phyloP scores from a whole-genome alignment of 805 yeast species.

The Metschnikowia henanensis region DNA sequence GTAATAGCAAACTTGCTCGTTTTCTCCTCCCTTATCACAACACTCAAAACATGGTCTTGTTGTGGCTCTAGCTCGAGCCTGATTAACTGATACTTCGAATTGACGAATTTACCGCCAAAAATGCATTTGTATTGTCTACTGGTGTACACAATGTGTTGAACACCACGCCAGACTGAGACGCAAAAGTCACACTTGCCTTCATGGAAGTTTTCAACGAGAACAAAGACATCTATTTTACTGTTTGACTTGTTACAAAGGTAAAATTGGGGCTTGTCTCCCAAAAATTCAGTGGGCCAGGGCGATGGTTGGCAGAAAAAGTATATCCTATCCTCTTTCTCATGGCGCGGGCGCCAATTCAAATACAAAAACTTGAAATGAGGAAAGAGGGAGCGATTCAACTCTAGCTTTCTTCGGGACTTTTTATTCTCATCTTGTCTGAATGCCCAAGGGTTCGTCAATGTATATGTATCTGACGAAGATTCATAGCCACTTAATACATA shows the following conservation, averaged over 20 bases:
- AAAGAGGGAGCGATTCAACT: slow-evolving; percentile 20
- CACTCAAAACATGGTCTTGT: slow-evolving; percentile 28
- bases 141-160: slow-evolving; percentile 5
- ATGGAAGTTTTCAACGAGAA: slow-evolving; percentile 12
- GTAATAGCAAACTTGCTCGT: slow-evolving; percentile 26
- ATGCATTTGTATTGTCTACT: slow-evolving; percentile 22
- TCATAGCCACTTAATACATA: slow-evolving; percentile 48
- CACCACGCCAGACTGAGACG: slow-evolving; percentile 14
- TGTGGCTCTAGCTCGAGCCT: slow-evolving; percentile 29
- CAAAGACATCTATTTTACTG: slow-evolving; percentile 29
- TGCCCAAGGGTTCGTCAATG: slow-evolving; percentile 40
- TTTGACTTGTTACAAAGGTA: slow-evolving; percentile 32
- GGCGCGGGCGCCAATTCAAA: slow-evolving; percentile 61
- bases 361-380: slow-evolving; percentile 51
- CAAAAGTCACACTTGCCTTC: slow-evolving; percentile 8
- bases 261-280: slow-evolving; percentile 46
- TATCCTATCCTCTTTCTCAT: slow-evolving; percentile 19
- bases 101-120: slow-evolving; percentile 30
- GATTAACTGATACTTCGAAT: slow-evolving; percentile 35
- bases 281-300: slow-evolving; percentile 10
- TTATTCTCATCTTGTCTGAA: slow-evolving; percentile 12
- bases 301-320: slow-evolving; percentile 23
- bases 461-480: background rate
- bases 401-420: slow-evolving; percentile 18
- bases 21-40: slow-evolving; percentile 15